Conservation (phyloP, 805 yeast species). For the Suhomyces sp. region DNA sequence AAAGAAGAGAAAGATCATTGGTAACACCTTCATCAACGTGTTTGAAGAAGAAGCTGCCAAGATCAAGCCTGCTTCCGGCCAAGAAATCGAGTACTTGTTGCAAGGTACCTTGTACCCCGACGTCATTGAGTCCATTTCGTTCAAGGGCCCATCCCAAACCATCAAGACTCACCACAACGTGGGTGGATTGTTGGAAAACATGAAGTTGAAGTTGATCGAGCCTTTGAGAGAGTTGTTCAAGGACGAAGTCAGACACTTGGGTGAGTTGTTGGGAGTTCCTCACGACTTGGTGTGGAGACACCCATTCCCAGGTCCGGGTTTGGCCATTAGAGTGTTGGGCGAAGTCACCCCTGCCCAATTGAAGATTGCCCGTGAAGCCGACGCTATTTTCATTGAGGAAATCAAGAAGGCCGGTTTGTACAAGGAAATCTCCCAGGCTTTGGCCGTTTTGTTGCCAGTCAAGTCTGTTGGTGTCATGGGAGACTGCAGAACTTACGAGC, state of each 20-base stretch:
- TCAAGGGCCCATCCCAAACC: slow-evolving; percentile 99
- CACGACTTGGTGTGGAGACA: slow-evolving; percentile 99
- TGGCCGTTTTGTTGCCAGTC: slow-evolving; percentile 95
- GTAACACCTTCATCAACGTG: slow-evolving; percentile 95
- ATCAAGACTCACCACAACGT: slow-evolving; percentile 99
- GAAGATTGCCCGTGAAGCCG: slow-evolving; percentile 96
- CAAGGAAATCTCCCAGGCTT: slow-evolving; percentile 92
- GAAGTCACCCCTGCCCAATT: slow-evolving; percentile 94
- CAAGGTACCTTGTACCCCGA: slow-evolving; percentile 99
- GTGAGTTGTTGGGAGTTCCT: slow-evolving; percentile 91
- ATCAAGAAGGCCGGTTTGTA: slow-evolving; percentile 91
- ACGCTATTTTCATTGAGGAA: slow-evolving; percentile 92
- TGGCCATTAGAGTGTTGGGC: slow-evolving; percentile 96
- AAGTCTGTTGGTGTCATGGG: slow-evolving; percentile 99
- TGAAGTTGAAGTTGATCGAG: slow-evolving; percentile 97
- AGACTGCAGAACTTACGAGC: slow-evolving; percentile 98
- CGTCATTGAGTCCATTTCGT: slow-evolving; percentile 96
- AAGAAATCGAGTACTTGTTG: slow-evolving; percentile 85
- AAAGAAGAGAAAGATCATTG: slow-evolving; percentile 97
- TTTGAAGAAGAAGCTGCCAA: slow-evolving; percentile 94
- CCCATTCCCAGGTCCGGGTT: slow-evolving; percentile 99
- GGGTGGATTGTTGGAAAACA: slow-evolving; percentile 95
- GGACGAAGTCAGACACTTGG: slow-evolving; percentile 97
- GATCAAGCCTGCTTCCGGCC: slow-evolving; percentile 84
- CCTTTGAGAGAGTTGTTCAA: slow-evolving; percentile 98